A percentile compares a stretch with the other conserved stretches of the same genome.
phyloP scores from a whole-genome alignment of 768 basidiomycete species.

The Rhodotorula sphaerocarpa region DNA sequence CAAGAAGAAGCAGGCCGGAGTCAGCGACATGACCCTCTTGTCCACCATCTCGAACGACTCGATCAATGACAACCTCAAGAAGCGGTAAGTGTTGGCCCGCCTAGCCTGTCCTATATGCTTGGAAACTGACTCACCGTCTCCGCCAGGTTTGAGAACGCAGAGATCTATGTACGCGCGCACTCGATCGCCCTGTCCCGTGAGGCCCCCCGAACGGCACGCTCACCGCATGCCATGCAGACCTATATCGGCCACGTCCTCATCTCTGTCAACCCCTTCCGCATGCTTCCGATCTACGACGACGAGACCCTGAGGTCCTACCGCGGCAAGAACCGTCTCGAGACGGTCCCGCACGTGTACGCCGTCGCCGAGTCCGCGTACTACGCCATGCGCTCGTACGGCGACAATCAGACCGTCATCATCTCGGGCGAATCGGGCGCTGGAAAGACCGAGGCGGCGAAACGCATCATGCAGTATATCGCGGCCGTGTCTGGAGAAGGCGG shows the following conservation, averaged over 20 bases:
- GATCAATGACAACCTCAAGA: constrained; percentile 95
- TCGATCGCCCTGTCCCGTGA: no score
- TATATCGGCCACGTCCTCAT: constrained; percentile 98
- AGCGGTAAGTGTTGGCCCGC: constrained; percentile 54
- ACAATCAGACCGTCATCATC: constrained; percentile 99
- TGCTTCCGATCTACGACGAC: constrained; percentile 86
- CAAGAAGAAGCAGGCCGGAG: constrained; percentile 97
- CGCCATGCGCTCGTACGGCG: constrained; percentile 98
- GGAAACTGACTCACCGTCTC: background rate
- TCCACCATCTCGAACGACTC: constrained; percentile 95
- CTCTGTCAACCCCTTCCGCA: constrained; percentile 98
- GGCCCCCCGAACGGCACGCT: background rate
- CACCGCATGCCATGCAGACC: constrained; percentile 47
- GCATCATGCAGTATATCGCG: constrained; percentile 99
- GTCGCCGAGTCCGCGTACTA: constrained; percentile 97
- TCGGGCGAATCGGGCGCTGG: constrained; percentile 98
- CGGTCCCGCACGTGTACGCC: constrained; percentile 93
- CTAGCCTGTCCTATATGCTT: background rate
- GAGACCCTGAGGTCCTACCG: constrained; percentile 74
- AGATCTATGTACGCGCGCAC: constrained; percentile 66
- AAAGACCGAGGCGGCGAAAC: constrained; percentile 97
- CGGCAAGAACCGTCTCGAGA: constrained; percentile 95
- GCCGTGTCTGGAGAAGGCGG: constrained; percentile 58
- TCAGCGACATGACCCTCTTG: constrained; percentile 95
- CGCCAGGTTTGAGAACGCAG: constrained; percentile 58